These are phyloP conservation scores for Castanea sativa DNA, from an alignment of 306 rosid species.

Conservation along the genomic window DNA sequence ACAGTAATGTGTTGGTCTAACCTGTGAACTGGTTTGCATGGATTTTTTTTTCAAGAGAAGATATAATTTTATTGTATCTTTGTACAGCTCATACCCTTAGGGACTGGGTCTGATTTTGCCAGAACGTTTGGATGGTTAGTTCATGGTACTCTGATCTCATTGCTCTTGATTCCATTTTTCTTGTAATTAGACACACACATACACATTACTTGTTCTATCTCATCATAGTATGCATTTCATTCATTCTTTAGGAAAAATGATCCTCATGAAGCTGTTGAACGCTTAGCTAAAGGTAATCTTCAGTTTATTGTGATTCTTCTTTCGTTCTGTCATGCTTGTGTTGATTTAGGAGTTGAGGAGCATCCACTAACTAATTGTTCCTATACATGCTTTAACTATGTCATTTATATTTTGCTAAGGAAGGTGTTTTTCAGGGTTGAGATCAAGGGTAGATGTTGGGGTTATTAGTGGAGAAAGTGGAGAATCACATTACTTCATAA, in stretches of 20 bases:
- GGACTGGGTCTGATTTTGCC: conserved; percentile 96
- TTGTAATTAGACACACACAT: not conserved
- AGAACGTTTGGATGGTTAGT: conserved; percentile 85
- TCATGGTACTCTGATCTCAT: conserved; percentile 18
- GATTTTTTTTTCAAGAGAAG: conserved; percentile 15
- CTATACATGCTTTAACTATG: conserved; percentile 15
- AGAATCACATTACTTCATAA: conserved; percentile 72
- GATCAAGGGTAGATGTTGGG: conserved; percentile 76
- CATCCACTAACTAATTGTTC: conserved; percentile 8
- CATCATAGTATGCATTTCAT: conserved; percentile 8
- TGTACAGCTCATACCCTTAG: conserved; percentile 88
- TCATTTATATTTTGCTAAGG: conserved; percentile 19
- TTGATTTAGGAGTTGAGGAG: not conserved
- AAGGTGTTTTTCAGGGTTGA: conserved; percentile 55
- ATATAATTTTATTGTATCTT: conserved; percentile 30
- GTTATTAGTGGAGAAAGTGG: conserved; percentile 55
- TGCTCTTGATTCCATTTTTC: not conserved
- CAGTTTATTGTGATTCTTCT: not conserved
- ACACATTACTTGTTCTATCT: conserved; percentile 10
- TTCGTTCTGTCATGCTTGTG: conserved; percentile 1
- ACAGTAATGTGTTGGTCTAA: conserved; percentile 12
- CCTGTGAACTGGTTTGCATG: conserved; percentile 6
- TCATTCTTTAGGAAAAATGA: conserved; percentile 69
- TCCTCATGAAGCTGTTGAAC: conserved; percentile 81
- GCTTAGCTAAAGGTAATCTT: conserved; percentile 61